Evolutionary conservation across 495 filamentous ascomycete species (phyloP), one percentile per base, ranked within the genome.

Genomic region (Filosporella fistucella): DNA sequence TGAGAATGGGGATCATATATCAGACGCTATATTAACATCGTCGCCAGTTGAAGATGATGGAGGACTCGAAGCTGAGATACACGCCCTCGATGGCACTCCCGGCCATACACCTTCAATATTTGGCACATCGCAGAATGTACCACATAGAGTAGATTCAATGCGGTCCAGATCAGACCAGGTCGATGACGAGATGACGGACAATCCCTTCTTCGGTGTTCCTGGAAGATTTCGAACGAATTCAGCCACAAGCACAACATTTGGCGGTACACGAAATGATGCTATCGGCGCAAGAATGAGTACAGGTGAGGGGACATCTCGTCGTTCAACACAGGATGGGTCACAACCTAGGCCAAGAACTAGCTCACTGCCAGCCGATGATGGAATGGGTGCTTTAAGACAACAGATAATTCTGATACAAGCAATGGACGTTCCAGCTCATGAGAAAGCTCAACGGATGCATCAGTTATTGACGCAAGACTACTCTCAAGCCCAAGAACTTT

Each of bases 361-460:
- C 6, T 59, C 70, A 17, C 68, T 98, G 39, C 94, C 93, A 0
- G 93, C 84, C 55, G 89, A 99, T 63, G 93, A 99, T 72, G 93
- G 93, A 24, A 95, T 95, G 86, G 72, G 80, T 7, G 64, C 67
- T 42, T 65, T 97, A 47, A 72, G 93, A 45, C 76, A 71, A 50
- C 83, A 81, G 63, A 91, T 99, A 49, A 75, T 87, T 30, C 76
- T 75, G 25, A 91, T 99, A 46, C 81, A 88, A 49, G 65, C 76
- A 13, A 70, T 78, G 52, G 71, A 79, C 8, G 68, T 85, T 20
- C 64, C 80, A n/a, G 80, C 77, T 46, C 64, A 74, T 14, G 82
- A 90, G 48, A 96, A 91, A 69, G 93, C 94, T 21, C 79, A 70
- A 47, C 65, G 85, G 71, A 84, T 99, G 66, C 93, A 97, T 64